Base-by-base conservation (phyloP, 78 protist species). In the Monosiga brevicollis region DNA sequence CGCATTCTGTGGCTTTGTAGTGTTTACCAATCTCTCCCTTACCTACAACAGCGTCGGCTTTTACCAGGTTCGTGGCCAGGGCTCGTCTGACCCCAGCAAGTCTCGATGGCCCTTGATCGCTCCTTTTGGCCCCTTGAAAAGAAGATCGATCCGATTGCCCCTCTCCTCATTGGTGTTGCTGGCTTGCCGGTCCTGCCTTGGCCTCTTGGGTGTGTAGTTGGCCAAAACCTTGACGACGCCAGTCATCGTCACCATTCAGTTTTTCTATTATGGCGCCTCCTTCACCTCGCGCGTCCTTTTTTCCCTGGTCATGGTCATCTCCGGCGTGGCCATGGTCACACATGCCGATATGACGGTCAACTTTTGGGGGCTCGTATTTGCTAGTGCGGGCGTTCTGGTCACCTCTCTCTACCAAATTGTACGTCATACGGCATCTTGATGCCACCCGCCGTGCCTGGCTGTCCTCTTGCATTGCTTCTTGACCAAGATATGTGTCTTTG, bases 1-100 rank as follows among this genome's bases (percentile, higher is more conserved):
- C 40, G 1, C 84, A 1, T 81, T 80, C 42, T 73, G 83, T 81
- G 88, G 82, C 24, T 87, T 38, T 15, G 90, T 90, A 32, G 87
- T 84, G 20, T 76, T 88, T 38, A 79, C 49, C 32, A 90, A 90
- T 36, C 23, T 87, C 42, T 78, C 86, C 24, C 86, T 90, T 29
- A 36, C 29, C 1, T 78, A 36, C 91, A 90, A 90, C 42, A 41
- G 83, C 0, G 90, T 90, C 43, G 89, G 90, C 55, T 83, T 87
- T 54, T 90, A 90, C 79, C 93, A 90, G 85, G 62, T 49, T 1
- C 10, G 74, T 6, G 10, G 41, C 24, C 34, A 76, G 32, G 76
- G n/a, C n/a, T n/a, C n/a, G n/a, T n/a, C n/a, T n/a, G n/a, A n/a
- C n/a, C n/a, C n/a, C n/a, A n/a, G n/a, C n/a, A n/a, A n/a, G n/a